Evolutionary conservation across 345 rosid genomes (phyloP).

Genomic region (Gossypium stocksii): DNA sequence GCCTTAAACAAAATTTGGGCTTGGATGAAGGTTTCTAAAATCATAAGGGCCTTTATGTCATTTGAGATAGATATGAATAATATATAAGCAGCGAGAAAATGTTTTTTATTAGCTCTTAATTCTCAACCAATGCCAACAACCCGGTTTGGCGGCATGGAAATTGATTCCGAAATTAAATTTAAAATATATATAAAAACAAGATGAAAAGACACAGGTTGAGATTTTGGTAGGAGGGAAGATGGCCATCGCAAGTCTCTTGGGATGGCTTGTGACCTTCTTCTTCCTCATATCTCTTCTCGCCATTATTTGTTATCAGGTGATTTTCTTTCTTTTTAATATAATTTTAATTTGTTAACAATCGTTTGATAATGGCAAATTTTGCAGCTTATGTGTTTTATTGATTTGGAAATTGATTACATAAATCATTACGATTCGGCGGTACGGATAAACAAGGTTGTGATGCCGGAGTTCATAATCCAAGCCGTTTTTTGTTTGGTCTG

Average conservation of each 20-base stretch:
- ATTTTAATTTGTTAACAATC: not conserved
- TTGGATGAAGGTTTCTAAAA: not conserved
- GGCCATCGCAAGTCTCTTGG: not conserved
- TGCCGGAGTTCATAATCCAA: constrained; percentile 55
- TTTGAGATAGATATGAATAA: not conserved
- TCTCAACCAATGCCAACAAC: not conserved
- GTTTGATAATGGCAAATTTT: not conserved
- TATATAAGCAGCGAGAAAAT: not conserved
- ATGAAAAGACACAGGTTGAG: not conserved
- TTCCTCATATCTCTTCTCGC: constrained; percentile 2
- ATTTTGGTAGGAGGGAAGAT: not conserved
- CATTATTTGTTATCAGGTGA: constrained; percentile 51
- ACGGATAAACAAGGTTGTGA: constrained; percentile 47
- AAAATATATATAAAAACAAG: not conserved
- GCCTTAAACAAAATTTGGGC: not conserved
- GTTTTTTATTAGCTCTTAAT: not conserved
- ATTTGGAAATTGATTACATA: constrained; percentile 65
- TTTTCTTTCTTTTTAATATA: not conserved
- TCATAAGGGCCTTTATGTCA: not conserved
- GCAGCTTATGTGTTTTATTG: constrained; percentile 75
- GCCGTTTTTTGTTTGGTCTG: constrained; percentile 48
- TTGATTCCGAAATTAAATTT: not conserved
- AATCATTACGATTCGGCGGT: constrained; percentile 63
- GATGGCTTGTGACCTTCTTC: constrained; percentile 12
- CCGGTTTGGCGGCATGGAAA: not conserved